These are phyloP conservation scores for Lepidium sativum DNA, from an alignment of 345 rosid species.

Conservation along the genomic window DNA sequence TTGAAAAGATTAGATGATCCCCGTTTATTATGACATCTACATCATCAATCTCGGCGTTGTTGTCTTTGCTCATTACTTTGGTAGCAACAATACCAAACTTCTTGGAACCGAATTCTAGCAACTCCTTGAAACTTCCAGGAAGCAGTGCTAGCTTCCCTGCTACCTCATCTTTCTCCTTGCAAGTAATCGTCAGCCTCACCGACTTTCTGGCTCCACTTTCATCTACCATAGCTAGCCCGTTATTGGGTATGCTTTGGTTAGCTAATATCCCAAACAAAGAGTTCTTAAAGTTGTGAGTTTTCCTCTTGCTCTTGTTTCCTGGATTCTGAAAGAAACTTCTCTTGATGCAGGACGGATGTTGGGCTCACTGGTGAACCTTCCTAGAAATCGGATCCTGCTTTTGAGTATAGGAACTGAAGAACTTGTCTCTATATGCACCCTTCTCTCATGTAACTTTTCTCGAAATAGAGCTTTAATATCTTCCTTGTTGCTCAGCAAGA, in stretches of 20 bases:
- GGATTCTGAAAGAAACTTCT: conserved; percentile 40
- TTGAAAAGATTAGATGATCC: conserved; percentile 56
- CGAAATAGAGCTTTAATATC: conserved; percentile 53
- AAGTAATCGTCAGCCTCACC: conserved; percentile 58
- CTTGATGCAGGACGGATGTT: conserved; percentile 39
- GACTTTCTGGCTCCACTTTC: conserved; percentile 19
- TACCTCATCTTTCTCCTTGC: conserved; percentile 40
- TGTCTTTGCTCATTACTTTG: conserved; percentile 42
- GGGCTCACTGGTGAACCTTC: conserved; percentile 72
- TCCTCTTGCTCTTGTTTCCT: conserved; percentile 42
- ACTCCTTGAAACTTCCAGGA: conserved; percentile 51
- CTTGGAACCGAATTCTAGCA: conserved; percentile 48
- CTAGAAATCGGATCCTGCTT: conserved; percentile 35
- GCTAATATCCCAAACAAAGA: conserved; percentile 74
- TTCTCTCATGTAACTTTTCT: conserved; percentile 23
- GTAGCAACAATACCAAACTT: conserved; percentile 44
- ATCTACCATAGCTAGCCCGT: conserved; percentile 19
- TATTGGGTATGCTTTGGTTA: conserved; percentile 34
- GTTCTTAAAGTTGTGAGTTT: conserved; percentile 54
- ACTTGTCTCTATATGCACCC: conserved; percentile 25
- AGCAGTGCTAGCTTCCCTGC: conserved; percentile 54
- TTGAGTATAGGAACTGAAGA: conserved; percentile 40
- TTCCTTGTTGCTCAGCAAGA: conserved; percentile 84
- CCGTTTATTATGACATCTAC: conserved; percentile 71
- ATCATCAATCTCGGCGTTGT: conserved; percentile 70